Conservation (phyloP, 2,329 filamentous ascomycete species). For the Celoporthe dispersa region DNA sequence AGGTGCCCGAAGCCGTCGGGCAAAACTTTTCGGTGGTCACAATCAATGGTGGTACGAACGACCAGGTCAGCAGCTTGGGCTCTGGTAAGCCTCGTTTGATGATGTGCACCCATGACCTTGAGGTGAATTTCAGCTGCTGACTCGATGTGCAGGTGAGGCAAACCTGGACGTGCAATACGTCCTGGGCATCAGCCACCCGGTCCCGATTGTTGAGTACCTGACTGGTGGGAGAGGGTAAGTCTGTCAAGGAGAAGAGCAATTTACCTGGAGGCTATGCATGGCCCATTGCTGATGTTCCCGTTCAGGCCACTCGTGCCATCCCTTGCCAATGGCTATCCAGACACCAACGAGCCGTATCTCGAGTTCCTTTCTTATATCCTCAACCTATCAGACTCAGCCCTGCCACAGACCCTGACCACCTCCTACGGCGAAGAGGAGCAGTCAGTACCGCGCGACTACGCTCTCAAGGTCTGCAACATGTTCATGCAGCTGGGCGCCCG, state of each 20-base stretch:
- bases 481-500: conserved; percentile 68
- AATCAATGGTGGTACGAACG: conserved; percentile 60
- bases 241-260: background rate
- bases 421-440: conserved; percentile 71
- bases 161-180: conserved; percentile 36
- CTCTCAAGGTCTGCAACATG: conserved; percentile 62
- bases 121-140: background rate
- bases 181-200: conserved; percentile 29
- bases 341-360: conserved; percentile 73
- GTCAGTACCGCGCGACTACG: conserved; percentile 63
- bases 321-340: conserved; percentile 51
- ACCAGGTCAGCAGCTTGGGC: conserved; percentile 46
- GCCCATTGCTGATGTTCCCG: background rate
- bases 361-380: conserved; percentile 65
- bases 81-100: conserved; percentile 34
- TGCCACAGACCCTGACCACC: conserved; percentile 66
- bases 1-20: conserved; percentile 54
- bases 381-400: conserved; percentile 48
- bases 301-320: conserved; percentile 60
- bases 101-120: background rate
- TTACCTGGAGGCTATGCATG: background rate
- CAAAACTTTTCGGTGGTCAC: conserved; percentile 59
- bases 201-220: conserved; percentile 36
- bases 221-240: conserved; percentile 33
- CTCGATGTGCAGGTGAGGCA: conserved; percentile 32